Evolutionary conservation across 345 rosid species (phyloP).

Genomic region (Microthlaspi erraticum): DNA sequence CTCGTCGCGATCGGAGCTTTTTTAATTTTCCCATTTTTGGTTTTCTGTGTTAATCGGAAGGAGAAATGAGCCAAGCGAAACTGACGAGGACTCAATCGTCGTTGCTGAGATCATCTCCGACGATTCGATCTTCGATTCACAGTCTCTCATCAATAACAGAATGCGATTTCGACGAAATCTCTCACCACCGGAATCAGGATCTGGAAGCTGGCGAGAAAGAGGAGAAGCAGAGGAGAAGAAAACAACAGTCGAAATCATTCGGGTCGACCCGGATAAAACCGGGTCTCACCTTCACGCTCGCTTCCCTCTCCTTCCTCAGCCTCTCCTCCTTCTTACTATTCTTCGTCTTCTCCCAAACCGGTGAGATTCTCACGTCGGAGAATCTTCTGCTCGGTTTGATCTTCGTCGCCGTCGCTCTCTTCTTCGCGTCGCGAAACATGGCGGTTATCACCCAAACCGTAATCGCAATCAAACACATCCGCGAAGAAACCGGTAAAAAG

Average conservation of each 20-base stretch:
- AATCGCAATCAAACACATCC: conserved; percentile 38
- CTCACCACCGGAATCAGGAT: conserved; percentile 32
- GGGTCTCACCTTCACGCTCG: conserved; percentile 58
- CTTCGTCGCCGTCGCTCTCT: conserved; percentile 78
- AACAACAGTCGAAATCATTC: conserved; percentile 35
- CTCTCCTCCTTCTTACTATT: conserved; percentile 53
- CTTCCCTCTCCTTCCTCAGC: conserved; percentile 57
- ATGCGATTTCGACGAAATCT: conserved; percentile 46
- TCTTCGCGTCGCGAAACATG: conserved; percentile 78
- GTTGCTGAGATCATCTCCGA: conserved; percentile 82
- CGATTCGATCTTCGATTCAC: conserved; percentile 84
- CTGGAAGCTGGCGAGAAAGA: conserved; percentile 47
- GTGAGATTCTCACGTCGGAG: conserved; percentile 75
- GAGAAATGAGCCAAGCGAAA: conserved; percentile 61
- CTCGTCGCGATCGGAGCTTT: conserved; percentile 34
- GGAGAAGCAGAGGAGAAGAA: conserved; percentile 46
- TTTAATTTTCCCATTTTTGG: not conserved
- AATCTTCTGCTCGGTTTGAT: conserved; percentile 71
- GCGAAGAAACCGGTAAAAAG: conserved; percentile 45
- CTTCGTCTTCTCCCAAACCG: conserved; percentile 57
- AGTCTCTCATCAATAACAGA: conserved; percentile 75
- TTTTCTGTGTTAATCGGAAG: not conserved
- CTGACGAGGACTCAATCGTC: conserved; percentile 83
- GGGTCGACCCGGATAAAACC: conserved; percentile 62
- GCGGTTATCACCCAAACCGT: conserved; percentile 60